These are phyloP conservation scores for Beauveria medogensis DNA, from an alignment of 2,329 filamentous ascomycete genomes.

Conservation along the genomic window DNA sequence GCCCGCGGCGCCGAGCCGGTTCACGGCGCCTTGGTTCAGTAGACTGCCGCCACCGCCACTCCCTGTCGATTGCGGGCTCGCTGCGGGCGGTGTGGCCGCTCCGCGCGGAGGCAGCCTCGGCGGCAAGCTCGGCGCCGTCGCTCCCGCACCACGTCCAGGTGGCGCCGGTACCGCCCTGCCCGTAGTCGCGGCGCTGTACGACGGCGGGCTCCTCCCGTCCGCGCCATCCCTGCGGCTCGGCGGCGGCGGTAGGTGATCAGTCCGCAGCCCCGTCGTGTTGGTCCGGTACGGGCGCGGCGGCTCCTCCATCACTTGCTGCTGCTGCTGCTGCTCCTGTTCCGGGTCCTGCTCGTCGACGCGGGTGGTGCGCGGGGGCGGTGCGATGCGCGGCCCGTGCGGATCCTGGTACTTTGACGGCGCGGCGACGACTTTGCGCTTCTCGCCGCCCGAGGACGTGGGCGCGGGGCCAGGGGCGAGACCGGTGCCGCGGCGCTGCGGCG, in stretches of 20 bases:
- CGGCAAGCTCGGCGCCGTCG: slow-evolving; percentile 58
- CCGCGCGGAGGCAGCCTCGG: slow-evolving; percentile 52
- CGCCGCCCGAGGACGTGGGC: slow-evolving; percentile 12
- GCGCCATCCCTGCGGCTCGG: slow-evolving; percentile 46
- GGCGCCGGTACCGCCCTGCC: slow-evolving; percentile 6
- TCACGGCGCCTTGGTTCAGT: slow-evolving; percentile 50
- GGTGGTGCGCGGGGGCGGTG: slow-evolving; percentile 13
- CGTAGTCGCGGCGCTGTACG: slow-evolving; percentile 24
- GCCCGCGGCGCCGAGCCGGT: slow-evolving; percentile 62
- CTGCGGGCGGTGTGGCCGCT: slow-evolving; percentile 10
- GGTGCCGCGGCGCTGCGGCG: slow-evolving; percentile 53
- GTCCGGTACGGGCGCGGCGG: slow-evolving; percentile 52
- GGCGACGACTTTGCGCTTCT: slow-evolving; percentile 20
- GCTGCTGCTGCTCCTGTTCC: slow-evolving; percentile 1
- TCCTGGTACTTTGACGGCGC: slow-evolving; percentile 28
- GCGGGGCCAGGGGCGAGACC: slow-evolving; percentile 25
- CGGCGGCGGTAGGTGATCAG: slow-evolving; percentile 61
- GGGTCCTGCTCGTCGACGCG: background rate
- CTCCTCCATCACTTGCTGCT: slow-evolving; percentile 10
- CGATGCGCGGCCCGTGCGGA: slow-evolving; percentile 17
- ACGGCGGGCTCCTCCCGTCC: slow-evolving; percentile 23
- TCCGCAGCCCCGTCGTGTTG: slow-evolving; percentile 64
- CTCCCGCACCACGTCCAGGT: slow-evolving; percentile 10
- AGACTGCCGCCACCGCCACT: slow-evolving; percentile 19
- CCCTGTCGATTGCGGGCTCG: slow-evolving; percentile 21